These are phyloP conservation scores for Sechiopsis laciniata DNA, from an alignment of 306 rosid species.

Conservation along the genomic window DNA sequence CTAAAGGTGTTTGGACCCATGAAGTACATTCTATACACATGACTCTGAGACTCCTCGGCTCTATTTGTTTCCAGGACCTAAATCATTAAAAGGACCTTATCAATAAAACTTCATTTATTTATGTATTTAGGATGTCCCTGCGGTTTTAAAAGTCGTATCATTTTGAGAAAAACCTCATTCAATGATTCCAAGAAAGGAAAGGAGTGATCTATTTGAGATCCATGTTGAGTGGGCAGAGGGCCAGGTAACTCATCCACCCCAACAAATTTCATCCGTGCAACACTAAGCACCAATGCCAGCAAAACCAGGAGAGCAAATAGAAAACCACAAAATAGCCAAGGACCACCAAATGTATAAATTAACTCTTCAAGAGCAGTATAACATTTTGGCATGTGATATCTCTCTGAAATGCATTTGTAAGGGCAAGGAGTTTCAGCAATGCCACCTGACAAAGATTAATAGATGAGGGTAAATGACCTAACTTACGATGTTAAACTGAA, in stretches of 20 bases:
- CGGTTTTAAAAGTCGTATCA: neutral
- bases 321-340: slow-evolving; percentile 88
- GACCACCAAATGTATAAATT: slow-evolving; percentile 93
- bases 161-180: slow-evolving; percentile 64
- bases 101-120: slow-evolving; percentile 21
- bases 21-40: slow-evolving; percentile 92
- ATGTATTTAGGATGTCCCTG: neutral
- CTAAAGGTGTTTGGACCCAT: slow-evolving; percentile 97
- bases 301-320: slow-evolving; percentile 76
- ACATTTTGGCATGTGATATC: slow-evolving; percentile 96
- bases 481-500: neutral
- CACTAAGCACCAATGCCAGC: slow-evolving; percentile 90
- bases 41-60: slow-evolving; percentile 96
- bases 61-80: slow-evolving; percentile 97
- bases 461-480: neutral
- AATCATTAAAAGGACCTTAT: slow-evolving; percentile 14
- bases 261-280: slow-evolving; percentile 88
- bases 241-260: slow-evolving; percentile 92
- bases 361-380: slow-evolving; percentile 95
- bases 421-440: slow-evolving; percentile 81
- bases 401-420: slow-evolving; percentile 78
- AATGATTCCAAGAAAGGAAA: slow-evolving; percentile 94
- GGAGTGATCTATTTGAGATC: slow-evolving; percentile 95
- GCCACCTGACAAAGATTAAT: slow-evolving; percentile 56
- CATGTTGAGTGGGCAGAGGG: slow-evolving; percentile 91